Evolutionary conservation across 208 protist species (phyloP).

Genomic region (Acanthamoeba sp.): DNA sequence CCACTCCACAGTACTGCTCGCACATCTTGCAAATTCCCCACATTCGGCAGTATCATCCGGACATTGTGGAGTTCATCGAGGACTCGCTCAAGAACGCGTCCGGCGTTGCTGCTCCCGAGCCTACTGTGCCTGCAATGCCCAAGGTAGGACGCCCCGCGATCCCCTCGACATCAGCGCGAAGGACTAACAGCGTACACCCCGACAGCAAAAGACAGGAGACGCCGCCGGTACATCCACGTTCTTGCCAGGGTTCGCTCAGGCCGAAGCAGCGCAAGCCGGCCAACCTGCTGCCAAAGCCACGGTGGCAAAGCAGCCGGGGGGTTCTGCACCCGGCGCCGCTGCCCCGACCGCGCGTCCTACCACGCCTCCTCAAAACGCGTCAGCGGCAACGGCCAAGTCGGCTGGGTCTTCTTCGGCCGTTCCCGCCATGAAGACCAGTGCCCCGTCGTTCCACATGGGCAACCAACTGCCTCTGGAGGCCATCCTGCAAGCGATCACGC

Average conservation of each 20-base stretch:
- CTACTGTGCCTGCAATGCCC: constrained; percentile 60
- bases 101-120: not conserved
- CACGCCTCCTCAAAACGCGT: not conserved
- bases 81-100: constrained; percentile 32
- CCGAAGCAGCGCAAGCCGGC: constrained; percentile 5
- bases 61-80: constrained; percentile 87
- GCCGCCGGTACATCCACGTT: constrained; percentile 41
- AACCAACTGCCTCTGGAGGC: constrained; percentile 63
- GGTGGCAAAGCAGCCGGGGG: not conserved
- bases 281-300: not conserved
- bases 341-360: not conserved
- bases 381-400: not conserved
- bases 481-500: constrained; percentile 60
- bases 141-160: not conserved
- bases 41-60: constrained; percentile 81
- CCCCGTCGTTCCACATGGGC: constrained; percentile 50
- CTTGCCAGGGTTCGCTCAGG: constrained; percentile 44
- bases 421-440: constrained; percentile 25
- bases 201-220: constrained; percentile 45
- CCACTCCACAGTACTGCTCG: constrained; percentile 81
- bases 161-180: too few relatives aligned
- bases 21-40: constrained; percentile 89
- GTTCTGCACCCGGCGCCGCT: not conserved
- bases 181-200: not conserved
- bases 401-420: not conserved